phyloP scores from a whole-genome alignment of 164 flowering plant species.

The Warburgia ugandensis region DNA sequence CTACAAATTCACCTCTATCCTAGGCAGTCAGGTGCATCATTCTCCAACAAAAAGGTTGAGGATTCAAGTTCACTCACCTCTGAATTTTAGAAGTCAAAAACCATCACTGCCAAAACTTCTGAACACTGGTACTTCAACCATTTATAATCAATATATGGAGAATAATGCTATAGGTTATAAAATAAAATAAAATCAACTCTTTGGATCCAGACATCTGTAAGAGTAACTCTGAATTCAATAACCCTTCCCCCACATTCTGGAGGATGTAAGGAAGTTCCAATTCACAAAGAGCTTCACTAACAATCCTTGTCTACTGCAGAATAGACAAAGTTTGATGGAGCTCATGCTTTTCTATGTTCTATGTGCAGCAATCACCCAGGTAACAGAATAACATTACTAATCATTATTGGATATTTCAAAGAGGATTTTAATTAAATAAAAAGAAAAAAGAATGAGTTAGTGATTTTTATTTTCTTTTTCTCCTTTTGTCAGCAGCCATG shows the following conservation, averaged over 20 bases:
- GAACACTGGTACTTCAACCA: not conserved
- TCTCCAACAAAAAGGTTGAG: not conserved
- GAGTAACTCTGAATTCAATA: constrained; percentile 29
- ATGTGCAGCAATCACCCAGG: not conserved
- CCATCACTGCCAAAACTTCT: not conserved
- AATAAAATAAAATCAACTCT: constrained; percentile 43
- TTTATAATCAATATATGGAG: not conserved
- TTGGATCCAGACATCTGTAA: constrained; percentile 41
- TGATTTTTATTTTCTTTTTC: not conserved
- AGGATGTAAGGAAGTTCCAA: constrained; percentile 73
- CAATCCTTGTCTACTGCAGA: constrained; percentile 55
- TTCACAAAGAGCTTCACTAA: constrained; percentile 74
- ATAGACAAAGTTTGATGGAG: not conserved
- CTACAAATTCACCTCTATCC: not conserved
- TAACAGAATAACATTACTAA: not conserved
- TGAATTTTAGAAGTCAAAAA: not conserved
- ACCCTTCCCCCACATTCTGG: constrained; percentile 63
- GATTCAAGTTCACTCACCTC: not conserved
- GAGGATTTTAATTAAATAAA: not conserved
- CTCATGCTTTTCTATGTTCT: not conserved
- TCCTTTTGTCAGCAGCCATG: not conserved
- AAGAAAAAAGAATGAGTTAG: not conserved
- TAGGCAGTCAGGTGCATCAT: not conserved
- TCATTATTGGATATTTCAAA: no score
- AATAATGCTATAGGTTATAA: not conserved